Evolutionary conservation across 2,329 filamentous ascomycete genomes (phyloP), one percentile per base, ranked within the genome.

Genomic region (Aspergillus amoenus): DNA sequence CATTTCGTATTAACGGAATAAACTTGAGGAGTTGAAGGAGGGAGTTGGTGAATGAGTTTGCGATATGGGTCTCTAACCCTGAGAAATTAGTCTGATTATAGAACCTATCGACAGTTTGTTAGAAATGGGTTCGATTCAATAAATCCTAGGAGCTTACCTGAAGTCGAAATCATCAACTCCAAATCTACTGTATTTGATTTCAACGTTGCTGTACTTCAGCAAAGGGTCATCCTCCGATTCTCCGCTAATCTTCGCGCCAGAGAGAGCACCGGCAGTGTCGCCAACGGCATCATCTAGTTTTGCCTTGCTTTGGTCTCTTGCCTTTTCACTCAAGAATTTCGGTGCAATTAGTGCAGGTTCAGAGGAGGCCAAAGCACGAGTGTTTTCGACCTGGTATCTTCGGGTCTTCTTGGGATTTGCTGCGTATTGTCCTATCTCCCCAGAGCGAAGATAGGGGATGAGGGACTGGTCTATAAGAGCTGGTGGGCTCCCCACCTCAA

Each of bases 141-240:
- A 68, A 30, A 43, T n/a, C n/a, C 6, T 17, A 21, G 2, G 7
- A 79, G 90, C 97, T 74, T 89, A 97, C 87, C 89, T 89, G 76
- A 99, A 99, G 73, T 99, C 94, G 72, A 99, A 99, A 73, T 99
- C 95, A 68, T 97, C 93, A n/a, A 99, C 92, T 18, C 94, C 94
- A 73, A 97, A 99, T 71, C 92, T 95, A 81, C 93, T 97, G 79
- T 97, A 99, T 72, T 97, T 97, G 77, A 99, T 99, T 73, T 97
- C 93, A 11, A 97, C 90, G 67, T 92, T 93, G 62, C 90, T 88
- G 73, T 99, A 99, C 79, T 94, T 91, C 8, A 90, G 84, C 21
- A 93, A 89, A 4, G 94, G 89, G 56, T 96, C 92, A 41, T 89
- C 85, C 62, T 91, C 89, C 55, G 88, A 84, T 62, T 88, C 88